A percentile compares a stretch with the other conserved stretches of the same genome.
Evolutionary conservation across 495 filamentous ascomycete genomes (phyloP).

Genomic region (Lepraria neglecta): DNA sequence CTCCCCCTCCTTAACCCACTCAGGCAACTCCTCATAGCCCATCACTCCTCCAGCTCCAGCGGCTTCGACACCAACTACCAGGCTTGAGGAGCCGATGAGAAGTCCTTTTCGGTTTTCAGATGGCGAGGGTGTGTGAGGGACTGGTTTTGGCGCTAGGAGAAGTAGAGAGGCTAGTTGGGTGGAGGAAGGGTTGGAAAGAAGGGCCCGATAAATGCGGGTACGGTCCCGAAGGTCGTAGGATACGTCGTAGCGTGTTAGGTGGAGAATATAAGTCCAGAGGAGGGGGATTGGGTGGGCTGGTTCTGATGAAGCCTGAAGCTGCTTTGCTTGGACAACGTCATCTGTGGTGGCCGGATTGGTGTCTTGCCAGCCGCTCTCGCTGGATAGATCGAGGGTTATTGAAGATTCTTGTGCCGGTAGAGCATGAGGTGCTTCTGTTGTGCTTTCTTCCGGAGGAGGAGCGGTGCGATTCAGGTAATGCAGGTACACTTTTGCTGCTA

Average conservation of each 20-base stretch:
- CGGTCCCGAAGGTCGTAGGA: constrained; percentile 94
- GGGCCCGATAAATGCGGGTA: constrained; percentile 74
- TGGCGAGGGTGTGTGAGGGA: constrained; percentile 78
- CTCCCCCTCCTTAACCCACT: constrained; percentile 74
- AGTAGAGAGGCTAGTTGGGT: constrained; percentile 85
- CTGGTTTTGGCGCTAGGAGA: constrained; percentile 88
- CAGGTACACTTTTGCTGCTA: constrained; percentile 92
- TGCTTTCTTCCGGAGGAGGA: not conserved
- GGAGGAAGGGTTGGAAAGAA: constrained; percentile 64
- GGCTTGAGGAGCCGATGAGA: constrained; percentile 71
- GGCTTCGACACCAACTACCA: constrained; percentile 67
- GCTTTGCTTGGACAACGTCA: too few relatives aligned
- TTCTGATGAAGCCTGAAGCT: constrained; percentile 19
- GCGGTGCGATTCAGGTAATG: constrained; percentile 64
- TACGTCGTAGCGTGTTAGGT: constrained; percentile 82
- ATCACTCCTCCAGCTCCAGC: constrained; percentile 60
- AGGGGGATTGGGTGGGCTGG: constrained; percentile 58
- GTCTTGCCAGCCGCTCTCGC: constrained; percentile 34
- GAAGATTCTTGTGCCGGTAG: not conserved
- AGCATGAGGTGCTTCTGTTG: not conserved
- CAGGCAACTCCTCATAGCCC: constrained; percentile 72
- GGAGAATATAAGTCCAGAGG: constrained; percentile 77
- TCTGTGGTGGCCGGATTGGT: too few relatives aligned
- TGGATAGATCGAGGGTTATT: not conserved
- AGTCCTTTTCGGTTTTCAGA: constrained; percentile 71